Evolutionary conservation across 2,329 filamentous ascomycete species (phyloP), one percentile per base, ranked within the genome.

Genomic region (Stachybotrys chartarum): DNA sequence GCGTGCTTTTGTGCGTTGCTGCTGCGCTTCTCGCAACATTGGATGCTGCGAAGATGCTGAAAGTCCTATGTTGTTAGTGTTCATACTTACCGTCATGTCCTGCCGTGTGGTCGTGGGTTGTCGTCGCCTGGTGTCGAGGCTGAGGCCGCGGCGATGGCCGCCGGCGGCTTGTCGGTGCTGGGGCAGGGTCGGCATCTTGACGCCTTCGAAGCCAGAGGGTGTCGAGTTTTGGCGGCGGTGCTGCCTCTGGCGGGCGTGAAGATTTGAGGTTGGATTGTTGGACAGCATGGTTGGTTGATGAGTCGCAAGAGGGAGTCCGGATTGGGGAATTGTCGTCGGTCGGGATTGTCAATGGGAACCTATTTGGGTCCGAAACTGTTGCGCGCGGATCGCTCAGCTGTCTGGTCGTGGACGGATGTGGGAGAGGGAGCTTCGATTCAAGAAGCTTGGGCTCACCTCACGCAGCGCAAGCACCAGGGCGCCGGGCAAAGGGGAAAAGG

Each of bases 151-250:
- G 74, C 90, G 86, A 75, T 95, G 90, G 70, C 79, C 76, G 64
- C 75, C 68, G 64, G 67, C 70, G 56, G 61, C 65, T 59, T 70
- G 73, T 59, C 68, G 70, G 60, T 70, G 70, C 68, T 57, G 70
- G 67, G 86, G 82, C 75, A 88, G 79, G 75, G 79, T 82, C 57
- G 75, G 76, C 75, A 85, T 83, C 81, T 85, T 88, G 70, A 84
- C 82, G 66, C 84, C 83, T 71, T 93, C 89, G 75, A 90, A 89
- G 71, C 82, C 83, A 73, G 82, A 83, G 61, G 90, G 89, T 68
- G 89, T 93, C 67, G 91, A 96, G 68, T 90, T 87, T 78, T 96
- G 91, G 76, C 91, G 88, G 72, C 90, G 83, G 77, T 96, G 91
- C 55, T 71, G 70, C 64, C 66, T 65, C 65, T 72, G 71, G 49